These are phyloP conservation scores for Acacia confusa DNA, from an alignment of 306 rosid genomes.

Conservation along the genomic window DNA sequence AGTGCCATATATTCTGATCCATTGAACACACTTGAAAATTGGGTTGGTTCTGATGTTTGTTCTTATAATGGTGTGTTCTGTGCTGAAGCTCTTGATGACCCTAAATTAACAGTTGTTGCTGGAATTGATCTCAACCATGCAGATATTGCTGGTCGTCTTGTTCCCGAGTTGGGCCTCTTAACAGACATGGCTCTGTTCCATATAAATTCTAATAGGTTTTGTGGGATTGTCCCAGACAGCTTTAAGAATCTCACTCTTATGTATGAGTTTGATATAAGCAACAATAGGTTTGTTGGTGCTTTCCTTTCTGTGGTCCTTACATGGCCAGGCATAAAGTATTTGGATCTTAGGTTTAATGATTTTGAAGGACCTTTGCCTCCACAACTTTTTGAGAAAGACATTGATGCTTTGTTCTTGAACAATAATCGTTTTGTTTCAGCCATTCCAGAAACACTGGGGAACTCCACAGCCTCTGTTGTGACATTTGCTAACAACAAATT, in stretches of 20 bases:
- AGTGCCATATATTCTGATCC: conserved; percentile 49
- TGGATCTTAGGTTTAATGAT: conserved; percentile 50
- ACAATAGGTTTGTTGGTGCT: conserved; percentile 52
- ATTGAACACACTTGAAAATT: conserved; percentile 29
- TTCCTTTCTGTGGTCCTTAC: conserved; percentile 42
- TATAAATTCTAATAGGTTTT: conserved; percentile 55
- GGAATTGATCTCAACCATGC: conserved; percentile 55
- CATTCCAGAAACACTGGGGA: conserved; percentile 62
- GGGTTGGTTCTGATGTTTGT: conserved; percentile 54
- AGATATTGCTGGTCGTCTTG: conserved; percentile 50
- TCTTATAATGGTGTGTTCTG: conserved; percentile 56
- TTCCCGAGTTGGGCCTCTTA: conserved; percentile 40
- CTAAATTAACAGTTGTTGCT: conserved; percentile 42
- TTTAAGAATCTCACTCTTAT: conserved; percentile 31
- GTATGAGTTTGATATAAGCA: conserved; percentile 54
- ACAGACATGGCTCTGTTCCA: conserved; percentile 50
- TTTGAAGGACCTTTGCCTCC: conserved; percentile 50
- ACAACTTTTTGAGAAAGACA: conserved; percentile 40
- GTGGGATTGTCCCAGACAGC: conserved; percentile 47
- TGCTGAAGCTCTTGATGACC: conserved; percentile 48
- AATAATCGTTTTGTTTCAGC: conserved; percentile 58
- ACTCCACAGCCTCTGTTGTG: conserved; percentile 57
- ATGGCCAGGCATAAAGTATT: conserved; percentile 40
- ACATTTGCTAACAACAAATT: conserved; percentile 62
- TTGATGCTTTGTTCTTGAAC: conserved; percentile 72